A percentile compares a stretch with the other conserved stretches of the same genome.
Evolutionary conservation across 495 filamentous ascomycete species (phyloP).

Genomic region (Aspergillus asperescens): DNA sequence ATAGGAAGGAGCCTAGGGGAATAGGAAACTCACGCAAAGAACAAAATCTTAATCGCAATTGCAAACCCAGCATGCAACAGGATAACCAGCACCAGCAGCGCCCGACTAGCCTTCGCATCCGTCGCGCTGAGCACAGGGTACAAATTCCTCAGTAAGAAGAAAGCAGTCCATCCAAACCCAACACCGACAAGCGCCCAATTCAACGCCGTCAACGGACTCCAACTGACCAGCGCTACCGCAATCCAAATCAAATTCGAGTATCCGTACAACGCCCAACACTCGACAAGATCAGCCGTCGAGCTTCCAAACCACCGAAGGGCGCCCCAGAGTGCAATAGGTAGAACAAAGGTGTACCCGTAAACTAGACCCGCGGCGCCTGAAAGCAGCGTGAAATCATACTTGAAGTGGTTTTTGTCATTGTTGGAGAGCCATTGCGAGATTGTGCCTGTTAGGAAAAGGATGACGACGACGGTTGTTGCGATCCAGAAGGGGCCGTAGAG

Average conservation of each 20-base stretch:
- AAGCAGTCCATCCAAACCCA: slow-evolving; percentile 79
- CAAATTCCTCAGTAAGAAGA: slow-evolving; percentile 86
- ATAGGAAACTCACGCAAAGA: slow-evolving; percentile 65
- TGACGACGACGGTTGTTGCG: slow-evolving; percentile 93
- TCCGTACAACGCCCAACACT: slow-evolving; percentile 91
- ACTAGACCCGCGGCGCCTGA: slow-evolving; percentile 80
- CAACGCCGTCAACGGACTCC: slow-evolving; percentile 74
- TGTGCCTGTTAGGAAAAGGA: slow-evolving; percentile 89
- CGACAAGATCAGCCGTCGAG: slow-evolving; percentile 71
- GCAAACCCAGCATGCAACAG: slow-evolving; percentile 80
- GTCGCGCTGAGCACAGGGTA: slow-evolving; percentile 92
- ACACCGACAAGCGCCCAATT: slow-evolving; percentile 93
- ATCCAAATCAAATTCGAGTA: slow-evolving; percentile 97
- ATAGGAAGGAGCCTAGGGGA: not conserved
- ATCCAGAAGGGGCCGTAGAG: slow-evolving; percentile 97
- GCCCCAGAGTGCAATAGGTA: slow-evolving; percentile 83
- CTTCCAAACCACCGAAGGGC: slow-evolving; percentile 90
- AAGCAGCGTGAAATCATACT: slow-evolving; percentile 84
- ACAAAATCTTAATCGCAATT: slow-evolving; percentile 89
- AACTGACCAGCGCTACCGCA: slow-evolving; percentile 84
- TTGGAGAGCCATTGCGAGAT: slow-evolving; percentile 81
- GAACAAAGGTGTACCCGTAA: slow-evolving; percentile 84
- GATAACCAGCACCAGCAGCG: slow-evolving; percentile 78
- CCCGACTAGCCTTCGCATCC: slow-evolving; percentile 84
- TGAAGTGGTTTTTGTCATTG: slow-evolving; percentile 56